phyloP scores from a whole-genome alignment of 2,329 filamentous ascomycete genomes.

The Fusarium austroafricanum region DNA sequence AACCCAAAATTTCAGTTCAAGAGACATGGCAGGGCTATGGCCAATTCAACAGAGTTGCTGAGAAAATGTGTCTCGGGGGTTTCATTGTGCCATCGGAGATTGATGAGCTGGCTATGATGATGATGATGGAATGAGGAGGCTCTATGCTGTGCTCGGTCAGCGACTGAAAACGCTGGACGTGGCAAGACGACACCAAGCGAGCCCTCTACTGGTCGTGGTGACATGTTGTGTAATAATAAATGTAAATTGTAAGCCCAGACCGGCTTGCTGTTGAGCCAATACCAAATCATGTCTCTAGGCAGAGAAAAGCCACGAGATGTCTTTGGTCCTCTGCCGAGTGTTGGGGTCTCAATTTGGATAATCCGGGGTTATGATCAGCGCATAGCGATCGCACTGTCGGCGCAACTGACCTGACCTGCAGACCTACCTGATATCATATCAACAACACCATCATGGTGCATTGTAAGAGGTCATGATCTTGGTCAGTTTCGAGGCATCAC shows the following conservation, averaged over 20 bases:
- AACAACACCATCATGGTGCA: constrained; percentile 24
- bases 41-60: constrained; percentile 36
- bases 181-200: constrained; percentile 28
- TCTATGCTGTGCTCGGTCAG: constrained; percentile 25
- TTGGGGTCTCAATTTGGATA: not conserved
- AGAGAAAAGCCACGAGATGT: constrained; percentile 14
- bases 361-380: constrained; percentile 7
- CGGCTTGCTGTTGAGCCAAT: constrained; percentile 30
- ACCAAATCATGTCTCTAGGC: constrained; percentile 2
- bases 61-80: constrained; percentile 35
- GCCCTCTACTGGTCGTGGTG: constrained; percentile 28
- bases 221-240: constrained; percentile 27
- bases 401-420: constrained; percentile 16
- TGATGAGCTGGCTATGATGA: constrained; percentile 43
- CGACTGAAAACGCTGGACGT: constrained; percentile 34
- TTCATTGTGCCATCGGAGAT: constrained; percentile 36
- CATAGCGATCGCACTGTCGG: constrained; percentile 31
- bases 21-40: not conserved
- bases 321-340: not conserved
- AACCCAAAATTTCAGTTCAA: constrained; percentile 3
- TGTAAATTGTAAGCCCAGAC: constrained; percentile 24
- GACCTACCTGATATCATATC: not conserved
- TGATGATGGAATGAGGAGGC: constrained; percentile 35
- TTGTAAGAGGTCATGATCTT: constrained; percentile 40
- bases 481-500: constrained; percentile 25